Evolutionary conservation across 2,329 filamentous ascomycete species (phyloP), one percentile per base, ranked within the genome.

Genomic region (Colletotrichum kahawae): DNA sequence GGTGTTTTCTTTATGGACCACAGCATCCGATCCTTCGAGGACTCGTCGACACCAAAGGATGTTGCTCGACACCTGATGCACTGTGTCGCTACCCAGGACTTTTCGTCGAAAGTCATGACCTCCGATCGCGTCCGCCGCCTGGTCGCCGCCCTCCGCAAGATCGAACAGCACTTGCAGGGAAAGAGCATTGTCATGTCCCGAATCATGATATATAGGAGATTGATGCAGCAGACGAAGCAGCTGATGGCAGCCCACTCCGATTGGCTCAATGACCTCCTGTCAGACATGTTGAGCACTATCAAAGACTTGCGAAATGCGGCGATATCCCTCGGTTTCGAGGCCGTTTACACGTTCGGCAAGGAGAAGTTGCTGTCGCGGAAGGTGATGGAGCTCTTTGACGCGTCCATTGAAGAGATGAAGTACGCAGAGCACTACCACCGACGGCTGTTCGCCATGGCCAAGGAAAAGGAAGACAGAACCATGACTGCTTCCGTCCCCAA

Each of bases 191-290:
- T 95, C 51, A 92, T 93, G 78, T 93, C 94, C 74, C 92, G 96
- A 18, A 88, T 98, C 13, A 88, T 92, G 62, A 93, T 98, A 67
- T 98, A 98, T 82, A 92, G 92, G 77, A 93, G 92, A 69, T 87
- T 99, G 3, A 79, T 98, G 29, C 90, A 91, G 74, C 94, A 97
- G 83, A 91, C 92, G 6, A 93, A 90, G 66, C 84, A 88, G 21
- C 86, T 92, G 27, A 98, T 99, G 93, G 85, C 92, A 18, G 85
- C 89, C 29, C 92, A 95, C 70, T 88, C 90, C 4, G 90, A 95
- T 74, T 99, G 97, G 96, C 87, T 98, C 64, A 89, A 93, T 67
- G 93, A 97, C 82, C 86, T 98, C 24, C 92, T 98, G 77, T 92
- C 92, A 24, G 95, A 95, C 65, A 93, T 98, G 88, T 88, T 98